A percentile compares a stretch with the other conserved stretches of the same genome.
Conservation (phyloP, 768 basidiomycete species). For the Mycena rebaudengoi region DNA sequence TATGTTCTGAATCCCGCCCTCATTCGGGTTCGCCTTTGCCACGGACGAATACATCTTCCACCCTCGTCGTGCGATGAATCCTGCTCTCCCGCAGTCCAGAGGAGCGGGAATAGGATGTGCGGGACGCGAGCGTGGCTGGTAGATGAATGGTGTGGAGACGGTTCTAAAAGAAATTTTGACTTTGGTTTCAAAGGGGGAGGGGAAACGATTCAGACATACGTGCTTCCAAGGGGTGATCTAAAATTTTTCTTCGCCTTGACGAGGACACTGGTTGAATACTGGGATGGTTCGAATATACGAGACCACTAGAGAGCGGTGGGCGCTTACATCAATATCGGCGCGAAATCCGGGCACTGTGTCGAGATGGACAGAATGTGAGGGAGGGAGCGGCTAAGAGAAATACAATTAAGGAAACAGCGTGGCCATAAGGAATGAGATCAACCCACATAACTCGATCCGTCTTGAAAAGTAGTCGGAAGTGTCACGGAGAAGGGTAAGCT, state of each 20-base stretch:
- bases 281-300: neutral
- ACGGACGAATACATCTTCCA: conserved; percentile 60
- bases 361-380: conserved; percentile 71
- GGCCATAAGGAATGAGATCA: neutral
- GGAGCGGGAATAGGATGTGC: conserved; percentile 57
- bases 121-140: conserved; percentile 72
- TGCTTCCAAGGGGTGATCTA: conserved; percentile 56
- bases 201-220: conserved; percentile 50
- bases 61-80: conserved; percentile 52
- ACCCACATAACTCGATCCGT: conserved; percentile 68
- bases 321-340: conserved; percentile 62
- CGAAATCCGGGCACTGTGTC: conserved; percentile 76
- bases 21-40: conserved; percentile 45
- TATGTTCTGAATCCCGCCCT: conserved; percentile 49
- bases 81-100: conserved; percentile 42
- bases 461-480: conserved; percentile 65
- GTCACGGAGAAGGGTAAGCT: conserved; percentile 61
- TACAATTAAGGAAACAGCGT: no score
- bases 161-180: conserved; percentile 51
- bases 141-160: conserved; percentile 67
- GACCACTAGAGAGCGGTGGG: neutral
- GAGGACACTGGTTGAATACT: conserved; percentile 65
- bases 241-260: conserved; percentile 62
- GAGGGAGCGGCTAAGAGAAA: conserved; percentile 69
- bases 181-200: conserved; percentile 4